Base-by-base conservation (phyloP, 495 filamentous ascomycete species). In the Penicillium subrubescens region DNA sequence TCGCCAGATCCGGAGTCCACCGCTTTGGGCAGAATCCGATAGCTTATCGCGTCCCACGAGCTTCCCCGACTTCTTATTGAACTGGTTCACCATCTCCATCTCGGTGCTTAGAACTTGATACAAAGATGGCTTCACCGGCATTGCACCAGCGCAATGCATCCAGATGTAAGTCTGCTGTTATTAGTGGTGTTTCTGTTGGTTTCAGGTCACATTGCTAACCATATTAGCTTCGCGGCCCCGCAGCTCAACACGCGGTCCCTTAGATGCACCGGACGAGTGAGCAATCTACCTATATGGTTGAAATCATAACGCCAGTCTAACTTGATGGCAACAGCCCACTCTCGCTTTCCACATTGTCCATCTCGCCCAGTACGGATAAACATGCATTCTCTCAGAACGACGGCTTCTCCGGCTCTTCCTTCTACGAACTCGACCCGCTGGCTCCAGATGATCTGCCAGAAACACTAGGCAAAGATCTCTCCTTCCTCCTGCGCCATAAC, bases 401-500 rank as follows among this genome's bases (percentile, higher is more conserved):
- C 21, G 39, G 41, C 25, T 70, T 77, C 62, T 60, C 75, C 34
- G 67, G 76, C 39, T 66, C 61, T 51, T 73, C 75, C 35, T 75
- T 78, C 58, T 64, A 61, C 31, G 66, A 71, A 64, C 60, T 80
- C 57, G 77, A 80, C 29, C 74, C 72, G 25, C 65, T 74, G 21
- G 71, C 71, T 50, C 76, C 71, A 34, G 76, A 75, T 56, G 75
- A 76, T 57, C 68, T 78, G 60, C 73, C 73, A 50, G 67, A 73
- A 59, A 67, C 75, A 14, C 59, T 79, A 33, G 78, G 81, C 41
- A 92, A 90, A 70, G 91, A 96, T 77, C 89, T 95, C 68, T 87
- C 85, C 52, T 94, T 88, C 75, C 87, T 97, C 61, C 84, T 93
- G 21, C 83, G 87, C 37, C 91, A 92, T 3, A 86, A 89, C 64